phyloP scores from a whole-genome alignment of 495 filamentous ascomycete genomes.

The Aspergillus taichungensis region DNA sequence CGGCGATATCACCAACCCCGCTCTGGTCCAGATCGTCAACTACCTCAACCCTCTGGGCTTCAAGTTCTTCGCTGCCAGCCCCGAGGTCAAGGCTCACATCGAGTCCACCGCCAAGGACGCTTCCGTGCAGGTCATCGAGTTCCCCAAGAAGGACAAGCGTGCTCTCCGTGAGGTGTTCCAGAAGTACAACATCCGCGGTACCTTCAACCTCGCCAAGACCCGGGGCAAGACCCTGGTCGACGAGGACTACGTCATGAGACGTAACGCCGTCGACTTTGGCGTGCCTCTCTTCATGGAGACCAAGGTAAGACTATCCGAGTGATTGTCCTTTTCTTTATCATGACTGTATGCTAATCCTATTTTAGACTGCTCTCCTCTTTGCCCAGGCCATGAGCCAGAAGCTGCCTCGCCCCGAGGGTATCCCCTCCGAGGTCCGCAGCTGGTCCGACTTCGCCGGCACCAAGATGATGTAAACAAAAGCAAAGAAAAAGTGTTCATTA shows the following conservation, averaged over 20 bases:
- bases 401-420: constrained; percentile 70
- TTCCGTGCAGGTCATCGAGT: constrained; percentile 85
- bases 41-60: constrained; percentile 83
- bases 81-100: constrained; percentile 71
- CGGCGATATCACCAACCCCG: constrained; percentile 59
- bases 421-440: constrained; percentile 80
- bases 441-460: constrained; percentile 94
- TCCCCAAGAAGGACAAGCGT: constrained; percentile 93
- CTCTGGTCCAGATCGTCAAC: constrained; percentile 68
- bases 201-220: constrained; percentile 86
- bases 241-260: constrained; percentile 96
- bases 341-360: constrained; percentile 11
- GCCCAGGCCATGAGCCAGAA: constrained; percentile 95
- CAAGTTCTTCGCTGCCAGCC: constrained; percentile 81
- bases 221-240: constrained; percentile 79
- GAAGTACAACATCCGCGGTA: constrained; percentile 92
- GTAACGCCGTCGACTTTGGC: constrained; percentile 96
- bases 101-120: constrained; percentile 61
- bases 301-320: constrained; percentile 56
- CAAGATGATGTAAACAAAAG: constrained; percentile 64
- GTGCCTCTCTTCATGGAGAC: constrained; percentile 98
- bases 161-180: constrained; percentile 91
- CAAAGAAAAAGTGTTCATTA: constrained; percentile 16
- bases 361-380: constrained; percentile 87
- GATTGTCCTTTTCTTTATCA: neutral